phyloP scores from a whole-genome alignment of 1,284 basidiomycete species.

The Microstroma glucosiphilum region DNA sequence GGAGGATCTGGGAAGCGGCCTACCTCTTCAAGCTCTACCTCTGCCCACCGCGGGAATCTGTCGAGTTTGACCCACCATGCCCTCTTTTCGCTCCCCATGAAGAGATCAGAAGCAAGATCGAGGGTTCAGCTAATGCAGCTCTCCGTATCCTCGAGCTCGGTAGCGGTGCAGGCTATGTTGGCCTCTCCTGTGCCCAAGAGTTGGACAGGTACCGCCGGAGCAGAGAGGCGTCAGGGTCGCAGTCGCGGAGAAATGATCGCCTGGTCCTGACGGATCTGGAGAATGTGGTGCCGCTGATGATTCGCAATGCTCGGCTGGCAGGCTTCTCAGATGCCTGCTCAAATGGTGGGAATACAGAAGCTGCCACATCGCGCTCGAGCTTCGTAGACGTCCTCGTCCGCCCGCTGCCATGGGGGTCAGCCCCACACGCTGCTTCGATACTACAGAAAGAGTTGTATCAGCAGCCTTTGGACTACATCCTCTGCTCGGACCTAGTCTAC shows the following conservation, averaged over 20 bases:
- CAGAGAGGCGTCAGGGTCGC: neutral
- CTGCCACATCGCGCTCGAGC: too few species aligned
- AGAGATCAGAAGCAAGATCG: neutral
- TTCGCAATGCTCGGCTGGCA: constrained; percentile 31
- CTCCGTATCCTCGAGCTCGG: constrained; percentile 36
- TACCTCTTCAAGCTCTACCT: constrained; percentile 38
- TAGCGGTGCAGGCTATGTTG: constrained; percentile 42
- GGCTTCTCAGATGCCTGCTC: constrained; percentile 2
- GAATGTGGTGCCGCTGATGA: constrained; percentile 41
- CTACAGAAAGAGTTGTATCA: neutral
- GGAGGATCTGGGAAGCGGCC: constrained; percentile 47
- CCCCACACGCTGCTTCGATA: constrained; percentile 17
- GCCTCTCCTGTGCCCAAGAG: constrained; percentile 35
- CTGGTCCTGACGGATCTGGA: constrained; percentile 44
- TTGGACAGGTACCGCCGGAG: neutral
- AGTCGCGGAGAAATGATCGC: neutral
- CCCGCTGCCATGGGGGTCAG: constrained; percentile 39
- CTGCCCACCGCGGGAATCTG: constrained; percentile 10
- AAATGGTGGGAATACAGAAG: neutral
- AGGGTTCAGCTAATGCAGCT: neutral
- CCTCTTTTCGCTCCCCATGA: constrained; percentile 21
- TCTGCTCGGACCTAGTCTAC: constrained; percentile 49
- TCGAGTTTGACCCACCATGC: constrained; percentile 43
- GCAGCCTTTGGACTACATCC: constrained; percentile 28
- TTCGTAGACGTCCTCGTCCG: constrained; percentile 16